Conservation (phyloP, 306 rosid species). For the Nissolia schottii region DNA sequence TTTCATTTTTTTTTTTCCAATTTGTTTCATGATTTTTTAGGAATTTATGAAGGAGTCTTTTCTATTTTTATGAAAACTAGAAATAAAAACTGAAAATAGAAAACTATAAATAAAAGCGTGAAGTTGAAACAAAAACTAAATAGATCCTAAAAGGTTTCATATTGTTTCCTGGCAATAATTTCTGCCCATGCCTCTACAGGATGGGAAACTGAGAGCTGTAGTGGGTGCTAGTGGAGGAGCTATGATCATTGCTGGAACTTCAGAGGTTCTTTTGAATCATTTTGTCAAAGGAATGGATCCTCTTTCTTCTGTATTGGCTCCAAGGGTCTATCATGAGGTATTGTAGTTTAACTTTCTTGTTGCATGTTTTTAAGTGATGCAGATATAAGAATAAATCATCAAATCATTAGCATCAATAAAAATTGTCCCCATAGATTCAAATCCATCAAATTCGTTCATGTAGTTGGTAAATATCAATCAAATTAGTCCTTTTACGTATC, state of each 20-base stretch:
- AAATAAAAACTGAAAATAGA: too few species aligned
- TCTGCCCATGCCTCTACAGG: conserved; percentile 32
- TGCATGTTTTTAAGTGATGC: neutral
- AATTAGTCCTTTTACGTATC: too few species aligned
- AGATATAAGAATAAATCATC: neutral
- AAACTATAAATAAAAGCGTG: too few species aligned
- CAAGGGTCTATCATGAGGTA: conserved; percentile 84
- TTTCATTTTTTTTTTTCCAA: too few species aligned
- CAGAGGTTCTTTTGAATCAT: conserved; percentile 75
- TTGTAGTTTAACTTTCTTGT: neutral
- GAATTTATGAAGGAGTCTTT: too few species aligned
- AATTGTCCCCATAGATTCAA: too few species aligned
- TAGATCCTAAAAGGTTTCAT: neutral
- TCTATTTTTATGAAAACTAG: too few species aligned
- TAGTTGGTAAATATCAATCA: too few species aligned
- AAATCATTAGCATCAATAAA: too few species aligned
- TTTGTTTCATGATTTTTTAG: too few species aligned
- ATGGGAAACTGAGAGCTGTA: conserved; percentile 59
- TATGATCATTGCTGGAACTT: conserved; percentile 58
- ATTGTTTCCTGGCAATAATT: neutral
- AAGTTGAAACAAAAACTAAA: too few species aligned
- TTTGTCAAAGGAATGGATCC: conserved; percentile 75
- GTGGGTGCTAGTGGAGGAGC: conserved; percentile 84
- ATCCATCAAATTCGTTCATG: too few species aligned
- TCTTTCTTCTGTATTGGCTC: conserved; percentile 60